A percentile compares a stretch with the other conserved stretches of the same genome.
phyloP scores from a whole-genome alignment of 1,139 yeast species.

The Zygoascus meyerae region DNA sequence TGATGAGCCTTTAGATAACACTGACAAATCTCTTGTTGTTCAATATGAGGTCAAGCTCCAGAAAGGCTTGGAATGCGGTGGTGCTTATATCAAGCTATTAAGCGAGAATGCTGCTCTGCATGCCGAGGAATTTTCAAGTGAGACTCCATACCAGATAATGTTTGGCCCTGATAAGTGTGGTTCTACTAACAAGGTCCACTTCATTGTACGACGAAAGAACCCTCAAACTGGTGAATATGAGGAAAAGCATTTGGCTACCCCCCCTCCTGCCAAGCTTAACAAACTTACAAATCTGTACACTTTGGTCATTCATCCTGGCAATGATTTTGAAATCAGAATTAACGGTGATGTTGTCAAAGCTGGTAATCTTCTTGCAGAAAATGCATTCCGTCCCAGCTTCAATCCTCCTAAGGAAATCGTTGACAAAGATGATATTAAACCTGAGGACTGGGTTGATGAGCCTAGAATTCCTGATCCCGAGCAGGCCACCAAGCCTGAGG shows the following conservation, averaged over 20 bases:
- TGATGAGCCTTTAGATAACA: slow-evolving; percentile 49
- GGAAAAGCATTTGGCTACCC: slow-evolving; percentile 61
- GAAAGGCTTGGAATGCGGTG: slow-evolving; percentile 74
- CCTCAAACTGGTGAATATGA: slow-evolving; percentile 52
- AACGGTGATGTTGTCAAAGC: slow-evolving; percentile 69
- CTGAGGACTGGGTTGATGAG: slow-evolving; percentile 75
- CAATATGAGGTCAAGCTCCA: slow-evolving; percentile 88
- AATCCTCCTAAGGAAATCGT: slow-evolving; percentile 57
- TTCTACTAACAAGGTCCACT: slow-evolving; percentile 67
- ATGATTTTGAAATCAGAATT: slow-evolving; percentile 70
- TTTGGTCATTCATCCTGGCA: slow-evolving; percentile 56
- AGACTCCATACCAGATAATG: slow-evolving; percentile 76
- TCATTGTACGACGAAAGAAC: slow-evolving; percentile 58
- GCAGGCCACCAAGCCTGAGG: slow-evolving; percentile 59
- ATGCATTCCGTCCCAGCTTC: slow-evolving; percentile 54
- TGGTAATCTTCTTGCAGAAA: slow-evolving; percentile 56
- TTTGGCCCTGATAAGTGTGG: slow-evolving; percentile 96
- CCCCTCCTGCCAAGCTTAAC: slow-evolving; percentile 61
- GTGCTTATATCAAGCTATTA: slow-evolving; percentile 76
- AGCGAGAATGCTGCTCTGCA: slow-evolving; percentile 41
- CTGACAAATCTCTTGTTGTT: slow-evolving; percentile 60
- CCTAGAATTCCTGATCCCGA: slow-evolving; percentile 61
- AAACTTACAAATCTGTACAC: slow-evolving; percentile 64
- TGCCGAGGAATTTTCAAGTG: slow-evolving; percentile 47
- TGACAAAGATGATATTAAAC: slow-evolving; percentile 61